These are phyloP conservation scores for Fragaria iinumae DNA, from an alignment of 306 rosid genomes.

Conservation along the genomic window DNA sequence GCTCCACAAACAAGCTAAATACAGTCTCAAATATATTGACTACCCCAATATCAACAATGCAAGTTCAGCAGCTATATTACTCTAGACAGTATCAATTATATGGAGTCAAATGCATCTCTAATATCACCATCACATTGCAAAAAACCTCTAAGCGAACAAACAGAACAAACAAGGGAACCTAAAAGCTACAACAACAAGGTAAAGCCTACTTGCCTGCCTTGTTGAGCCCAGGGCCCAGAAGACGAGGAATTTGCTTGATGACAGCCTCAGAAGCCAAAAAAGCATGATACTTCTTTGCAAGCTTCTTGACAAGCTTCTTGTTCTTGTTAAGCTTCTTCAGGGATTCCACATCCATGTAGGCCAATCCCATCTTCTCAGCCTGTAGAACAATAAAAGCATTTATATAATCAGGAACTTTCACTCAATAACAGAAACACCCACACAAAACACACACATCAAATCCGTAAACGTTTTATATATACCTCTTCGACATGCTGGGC, in stretches of 20 bases:
- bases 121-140: background rate
- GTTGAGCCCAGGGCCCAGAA: conserved; percentile 74
- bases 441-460: background rate
- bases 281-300: conserved; percentile 70
- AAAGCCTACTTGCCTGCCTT: conserved; percentile 62
- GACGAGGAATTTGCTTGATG: conserved; percentile 80
- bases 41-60: background rate
- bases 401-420: background rate
- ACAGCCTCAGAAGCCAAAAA: conserved; percentile 77
- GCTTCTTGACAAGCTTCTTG: conserved; percentile 64
- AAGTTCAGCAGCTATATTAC: background rate
- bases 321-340: conserved; percentile 76
- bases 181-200: background rate
- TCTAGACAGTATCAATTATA: background rate
- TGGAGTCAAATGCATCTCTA: background rate
- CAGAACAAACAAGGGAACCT: background rate
- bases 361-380: conserved; percentile 73
- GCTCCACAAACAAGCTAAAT: background rate
- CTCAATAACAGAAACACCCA: background rate
- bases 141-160: background rate
- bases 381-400: background rate
- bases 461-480: background rate
- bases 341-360: conserved; percentile 66
- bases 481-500: conserved; percentile 89
- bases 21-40: background rate